Evolutionary conservation across 1,284 basidiomycete genomes (phyloP).

Genomic region (Entoloma clypeatum): DNA sequence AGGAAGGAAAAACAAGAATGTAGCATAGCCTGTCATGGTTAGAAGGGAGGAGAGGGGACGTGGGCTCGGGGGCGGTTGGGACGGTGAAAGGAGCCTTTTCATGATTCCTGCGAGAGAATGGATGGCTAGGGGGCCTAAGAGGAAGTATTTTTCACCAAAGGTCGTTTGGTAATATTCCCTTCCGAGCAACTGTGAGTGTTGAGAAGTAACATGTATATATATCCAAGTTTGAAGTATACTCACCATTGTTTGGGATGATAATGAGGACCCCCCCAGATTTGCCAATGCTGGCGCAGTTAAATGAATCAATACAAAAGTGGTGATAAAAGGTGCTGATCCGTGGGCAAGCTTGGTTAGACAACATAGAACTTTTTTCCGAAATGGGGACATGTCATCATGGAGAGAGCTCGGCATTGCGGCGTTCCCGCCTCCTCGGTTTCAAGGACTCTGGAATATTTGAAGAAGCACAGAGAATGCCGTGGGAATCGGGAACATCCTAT

Average conservation of each 20-base stretch:
- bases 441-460: too few relatives aligned
- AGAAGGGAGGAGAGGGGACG: conserved; percentile 46
- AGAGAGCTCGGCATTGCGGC: background rate
- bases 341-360: conserved; percentile 47
- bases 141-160: conserved; percentile 59
- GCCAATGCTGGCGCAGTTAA: conserved; percentile 65
- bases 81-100: conserved; percentile 48
- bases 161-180: conserved; percentile 75
- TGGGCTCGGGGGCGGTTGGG: conserved; percentile 24
- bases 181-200: conserved; percentile 54
- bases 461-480: too few relatives aligned
- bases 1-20: conserved; percentile 50
- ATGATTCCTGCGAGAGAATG: conserved; percentile 54
- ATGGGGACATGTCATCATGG: background rate
- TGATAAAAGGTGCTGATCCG: conserved; percentile 57
- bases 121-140: conserved; percentile 54
- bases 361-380: conserved; percentile 18
- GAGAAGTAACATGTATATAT: conserved; percentile 4
- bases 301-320: conserved; percentile 63
- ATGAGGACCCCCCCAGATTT: conserved; percentile 59
- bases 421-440: too few relatives aligned
- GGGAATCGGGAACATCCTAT: too few relatives aligned
- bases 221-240: conserved; percentile 15
- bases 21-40: conserved; percentile 53
- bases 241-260: conserved; percentile 71